These are phyloP conservation scores for Scheffersomyces insectosa DNA, from an alignment of 1,139 yeast species.

Conservation along the genomic window DNA sequence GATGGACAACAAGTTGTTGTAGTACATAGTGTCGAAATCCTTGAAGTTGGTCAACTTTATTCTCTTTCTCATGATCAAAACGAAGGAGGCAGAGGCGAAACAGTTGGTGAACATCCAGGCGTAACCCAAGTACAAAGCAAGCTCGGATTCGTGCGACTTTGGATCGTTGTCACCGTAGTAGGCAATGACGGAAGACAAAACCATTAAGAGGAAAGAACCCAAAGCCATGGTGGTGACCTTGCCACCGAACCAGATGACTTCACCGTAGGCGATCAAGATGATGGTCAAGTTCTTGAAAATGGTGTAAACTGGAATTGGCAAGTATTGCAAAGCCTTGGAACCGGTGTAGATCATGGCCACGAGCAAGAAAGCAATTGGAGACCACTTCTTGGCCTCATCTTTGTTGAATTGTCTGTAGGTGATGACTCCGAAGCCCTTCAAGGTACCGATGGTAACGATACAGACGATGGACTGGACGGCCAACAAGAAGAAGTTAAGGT, in stretches of 20 bases:
- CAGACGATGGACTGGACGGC: constrained; percentile 84
- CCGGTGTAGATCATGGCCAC: constrained; percentile 96
- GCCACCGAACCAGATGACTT: constrained; percentile 96
- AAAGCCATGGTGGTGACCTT: constrained; percentile 87
- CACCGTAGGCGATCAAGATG: constrained; percentile 96
- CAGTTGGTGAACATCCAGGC: constrained; percentile 97
- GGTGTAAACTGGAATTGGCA: constrained; percentile 94
- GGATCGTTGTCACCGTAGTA: constrained; percentile 79
- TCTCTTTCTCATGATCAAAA: constrained; percentile 93
- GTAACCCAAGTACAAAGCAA: constrained; percentile 75
- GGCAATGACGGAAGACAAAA: constrained; percentile 88
- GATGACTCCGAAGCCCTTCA: constrained; percentile 75
- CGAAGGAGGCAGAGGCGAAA: constrained; percentile 90
- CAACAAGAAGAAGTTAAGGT: constrained; percentile 86
- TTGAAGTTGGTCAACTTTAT: constrained; percentile 94
- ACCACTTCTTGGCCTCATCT: constrained; percentile 92
- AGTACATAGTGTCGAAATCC: constrained; percentile 98
- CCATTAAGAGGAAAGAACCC: constrained; percentile 87
- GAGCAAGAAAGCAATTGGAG: constrained; percentile 86
- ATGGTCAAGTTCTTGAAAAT: constrained; percentile 97
- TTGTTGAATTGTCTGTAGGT: constrained; percentile 83
- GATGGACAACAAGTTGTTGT: constrained; percentile 89
- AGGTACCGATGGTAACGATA: constrained; percentile 64
- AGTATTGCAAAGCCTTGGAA: constrained; percentile 88
- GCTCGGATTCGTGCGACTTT: constrained; percentile 32